These are phyloP conservation scores for Nicotiana knightiana DNA, from an alignment of 257 asterid species.

Conservation along the genomic window DNA sequence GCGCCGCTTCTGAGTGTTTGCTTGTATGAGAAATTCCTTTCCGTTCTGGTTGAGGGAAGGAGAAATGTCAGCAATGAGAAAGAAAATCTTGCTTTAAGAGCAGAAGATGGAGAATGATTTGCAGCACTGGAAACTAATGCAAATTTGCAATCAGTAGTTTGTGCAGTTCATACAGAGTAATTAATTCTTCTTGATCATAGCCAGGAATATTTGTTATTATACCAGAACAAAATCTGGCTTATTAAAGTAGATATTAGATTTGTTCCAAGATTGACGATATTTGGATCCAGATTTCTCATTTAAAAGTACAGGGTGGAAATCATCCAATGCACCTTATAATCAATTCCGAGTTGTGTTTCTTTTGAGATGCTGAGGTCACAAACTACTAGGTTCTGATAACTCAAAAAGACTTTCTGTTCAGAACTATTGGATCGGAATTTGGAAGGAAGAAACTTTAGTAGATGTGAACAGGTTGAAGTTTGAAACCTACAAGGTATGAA, in stretches of 20 bases:
- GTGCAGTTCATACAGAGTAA: background rate
- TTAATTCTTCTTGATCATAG: background rate
- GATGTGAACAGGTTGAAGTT: background rate
- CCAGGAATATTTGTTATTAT: background rate
- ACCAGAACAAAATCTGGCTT: background rate
- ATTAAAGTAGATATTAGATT: background rate
- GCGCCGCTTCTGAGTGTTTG: slow-evolving; percentile 84
- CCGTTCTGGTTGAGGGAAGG: slow-evolving; percentile 47
- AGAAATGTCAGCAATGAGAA: slow-evolving; percentile 16
- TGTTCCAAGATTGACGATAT: background rate
- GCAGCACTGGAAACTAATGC: background rate
- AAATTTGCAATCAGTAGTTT: background rate
- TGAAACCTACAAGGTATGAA: background rate
- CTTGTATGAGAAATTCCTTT: slow-evolving; percentile 73
- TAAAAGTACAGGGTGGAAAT: background rate
- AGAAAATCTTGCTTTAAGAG: background rate
- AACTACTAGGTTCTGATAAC: background rate
- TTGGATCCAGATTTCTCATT: background rate
- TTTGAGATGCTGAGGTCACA: background rate
- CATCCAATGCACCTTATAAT: slow-evolving; percentile 4
- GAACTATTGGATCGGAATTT: background rate
- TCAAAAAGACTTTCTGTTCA: background rate
- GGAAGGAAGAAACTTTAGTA: background rate
- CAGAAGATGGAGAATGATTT: background rate
- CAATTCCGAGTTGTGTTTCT: background rate